Base-by-base conservation (phyloP, 2,329 filamentous ascomycete genomes). In the Daldinia sp. region DNA sequence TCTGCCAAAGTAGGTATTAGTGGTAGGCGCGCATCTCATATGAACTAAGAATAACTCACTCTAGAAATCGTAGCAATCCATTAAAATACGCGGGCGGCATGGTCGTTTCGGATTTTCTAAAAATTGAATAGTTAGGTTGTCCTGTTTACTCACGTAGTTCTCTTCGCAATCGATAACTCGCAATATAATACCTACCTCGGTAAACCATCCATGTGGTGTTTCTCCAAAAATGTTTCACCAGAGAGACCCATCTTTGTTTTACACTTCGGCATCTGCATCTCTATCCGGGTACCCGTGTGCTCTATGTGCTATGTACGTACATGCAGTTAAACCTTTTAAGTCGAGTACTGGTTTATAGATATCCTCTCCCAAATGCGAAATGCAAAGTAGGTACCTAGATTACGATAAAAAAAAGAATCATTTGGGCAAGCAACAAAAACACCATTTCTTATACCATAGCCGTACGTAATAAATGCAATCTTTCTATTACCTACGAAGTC, bases 401-500 rank as follows among this genome's bases (percentile, higher is more conserved):
- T 23, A 23, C 20, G 20, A 23, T 23, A 23, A 23, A 23, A 23
- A 23, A 23, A 23, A 23, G 20, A 23, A 23, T 23, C 2, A 23
- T 1, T 1, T 3, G 4, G 35, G 13, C 10, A 35, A 35, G 33
- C 33, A 9, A 18, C n/a, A 5, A 23, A 55, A 30, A 26, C 35
- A 42, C 15, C 20, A 23, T 23, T 42, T 15, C 13, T n/a, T 2
- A 23, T 6, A 4, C n/a, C 4, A 37, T 35, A 37, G 35, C 48
- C 50, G 4, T 2, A 1, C 60, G 28, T 41, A 48, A 23, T 63
- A 59, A 50, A 30, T 63, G 59, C 54, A 65, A 37, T 67, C 39
- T 67, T 50, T 69, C 65, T 70, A 70, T 70, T 68, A 65, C 64
- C 53, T 65, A 65, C 60, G 59, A 60, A 65, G 61, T 48, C 44